These are phyloP conservation scores for Globisporangium megalacanthum DNA, from an alignment of 352 stramenopile genomes.

Conservation along the genomic window DNA sequence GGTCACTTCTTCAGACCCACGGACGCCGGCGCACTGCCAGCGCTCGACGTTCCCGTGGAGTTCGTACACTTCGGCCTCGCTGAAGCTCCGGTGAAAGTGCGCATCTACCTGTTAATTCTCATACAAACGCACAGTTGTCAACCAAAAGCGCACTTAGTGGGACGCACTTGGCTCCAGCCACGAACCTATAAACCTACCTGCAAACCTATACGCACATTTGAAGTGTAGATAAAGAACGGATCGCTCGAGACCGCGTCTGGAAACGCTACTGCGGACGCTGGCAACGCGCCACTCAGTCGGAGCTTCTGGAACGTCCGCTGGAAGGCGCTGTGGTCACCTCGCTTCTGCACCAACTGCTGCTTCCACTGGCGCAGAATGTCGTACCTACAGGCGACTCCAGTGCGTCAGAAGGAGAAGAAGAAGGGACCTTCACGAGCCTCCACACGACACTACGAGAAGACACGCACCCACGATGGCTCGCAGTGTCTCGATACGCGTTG, in stretches of 20 bases:
- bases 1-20: constrained; percentile 22
- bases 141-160: neutral
- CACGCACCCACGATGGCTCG: constrained; percentile 66
- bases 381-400: constrained; percentile 21
- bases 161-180: neutral
- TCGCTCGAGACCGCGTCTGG: constrained; percentile 33
- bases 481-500: constrained; percentile 80
- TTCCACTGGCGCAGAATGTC: constrained; percentile 63
- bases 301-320: constrained; percentile 33
- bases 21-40: constrained; percentile 57
- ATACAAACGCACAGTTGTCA: neutral
- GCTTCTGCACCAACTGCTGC: constrained; percentile 16
- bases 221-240: constrained; percentile 91
- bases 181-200: neutral
- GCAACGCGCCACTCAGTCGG: constrained; percentile 24
- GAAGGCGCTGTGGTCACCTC: constrained; percentile 19
- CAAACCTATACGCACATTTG: constrained; percentile 65
- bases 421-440: too few species aligned
- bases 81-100: constrained; percentile 81
- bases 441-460: too few species aligned
- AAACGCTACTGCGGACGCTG: constrained; percentile 14
- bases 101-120: constrained; percentile 59
- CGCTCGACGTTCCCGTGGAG: constrained; percentile 84
- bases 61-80: constrained; percentile 76
- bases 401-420: neutral